phyloP scores from a whole-genome alignment of 2,329 filamentous ascomycete genomes.

The Colletotrichum scovillei region DNA sequence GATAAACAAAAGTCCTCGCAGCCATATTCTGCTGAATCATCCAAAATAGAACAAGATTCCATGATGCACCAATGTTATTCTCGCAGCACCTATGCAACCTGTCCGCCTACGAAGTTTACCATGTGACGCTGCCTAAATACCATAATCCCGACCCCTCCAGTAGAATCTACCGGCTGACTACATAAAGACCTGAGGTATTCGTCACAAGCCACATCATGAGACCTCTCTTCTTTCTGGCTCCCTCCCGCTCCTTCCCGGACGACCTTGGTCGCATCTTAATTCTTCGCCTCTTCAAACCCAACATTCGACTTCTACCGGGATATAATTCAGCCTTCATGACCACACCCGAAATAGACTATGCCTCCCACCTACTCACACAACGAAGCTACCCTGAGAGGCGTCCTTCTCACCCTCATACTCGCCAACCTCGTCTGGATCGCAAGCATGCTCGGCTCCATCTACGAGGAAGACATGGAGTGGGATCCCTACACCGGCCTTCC shows the following conservation, averaged over 20 bases:
- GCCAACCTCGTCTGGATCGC: not conserved
- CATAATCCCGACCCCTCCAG: not conserved
- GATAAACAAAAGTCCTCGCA: constrained; percentile 15
- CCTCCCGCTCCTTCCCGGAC: not conserved
- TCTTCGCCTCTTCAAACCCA: not conserved
- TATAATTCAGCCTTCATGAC: not conserved
- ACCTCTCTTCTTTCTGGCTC: not conserved
- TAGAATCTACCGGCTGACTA: not conserved
- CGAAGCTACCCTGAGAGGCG: not conserved
- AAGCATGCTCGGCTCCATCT: not conserved
- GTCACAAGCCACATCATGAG: not conserved
- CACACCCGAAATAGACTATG: not conserved
- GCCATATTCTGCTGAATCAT: not conserved
- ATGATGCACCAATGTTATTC: not conserved
- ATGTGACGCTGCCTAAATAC: not conserved
- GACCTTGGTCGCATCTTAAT: no score
- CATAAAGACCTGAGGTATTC: not conserved
- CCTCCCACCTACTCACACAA: not conserved
- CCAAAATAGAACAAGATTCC: not conserved
- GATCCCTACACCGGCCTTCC: not conserved
- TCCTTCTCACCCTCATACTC: not conserved
- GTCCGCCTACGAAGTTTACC: not conserved
- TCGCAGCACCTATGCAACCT: not conserved
- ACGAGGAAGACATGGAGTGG: not conserved
- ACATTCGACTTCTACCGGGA: not conserved